These are phyloP conservation scores for Starmerella bombi DNA, from an alignment of 805 yeast genomes.

Conservation along the genomic window DNA sequence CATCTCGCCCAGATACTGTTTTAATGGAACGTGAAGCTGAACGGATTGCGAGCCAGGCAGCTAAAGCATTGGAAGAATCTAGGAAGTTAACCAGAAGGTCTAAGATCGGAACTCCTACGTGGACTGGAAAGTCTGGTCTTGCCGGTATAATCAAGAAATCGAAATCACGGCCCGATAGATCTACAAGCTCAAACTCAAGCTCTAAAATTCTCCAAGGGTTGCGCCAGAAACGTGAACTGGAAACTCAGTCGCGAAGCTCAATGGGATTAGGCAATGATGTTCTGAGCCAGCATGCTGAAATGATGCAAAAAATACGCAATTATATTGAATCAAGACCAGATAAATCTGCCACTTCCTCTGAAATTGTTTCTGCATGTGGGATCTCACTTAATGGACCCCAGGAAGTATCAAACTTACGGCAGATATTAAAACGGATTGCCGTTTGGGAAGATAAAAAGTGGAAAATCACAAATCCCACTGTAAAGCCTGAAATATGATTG, in stretches of 20 bases:
- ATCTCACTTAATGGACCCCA: conserved; percentile 35
- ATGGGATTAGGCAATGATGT: conserved; percentile 2
- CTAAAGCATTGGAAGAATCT: conserved; percentile 44
- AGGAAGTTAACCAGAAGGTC: conserved; percentile 37
- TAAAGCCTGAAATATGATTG: background rate
- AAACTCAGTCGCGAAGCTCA: conserved; percentile 17
- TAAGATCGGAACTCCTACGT: conserved; percentile 73
- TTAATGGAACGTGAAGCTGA: conserved; percentile 53
- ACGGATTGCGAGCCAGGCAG: conserved; percentile 49
- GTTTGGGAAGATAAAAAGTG: conserved; percentile 34
- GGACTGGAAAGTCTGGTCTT: conserved; percentile 86
- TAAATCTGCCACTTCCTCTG: conserved; percentile 37
- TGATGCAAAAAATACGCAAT: conserved; percentile 30
- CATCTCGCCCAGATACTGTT: conserved; percentile 38
- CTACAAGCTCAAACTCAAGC: conserved; percentile 25
- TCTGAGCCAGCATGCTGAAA: conserved; percentile 19
- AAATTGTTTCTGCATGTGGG: conserved; percentile 32
- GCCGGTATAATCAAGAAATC: conserved; percentile 43
- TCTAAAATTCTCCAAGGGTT: conserved; percentile 38
- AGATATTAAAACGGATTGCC: conserved; percentile 56
- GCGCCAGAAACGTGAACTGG: conserved; percentile 33
- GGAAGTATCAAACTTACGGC: conserved; percentile 49
- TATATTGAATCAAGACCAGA: conserved; percentile 31
- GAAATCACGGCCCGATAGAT: background rate
- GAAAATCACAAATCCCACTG: too few species aligned